Evolutionary conservation across 2,329 filamentous ascomycete species (phyloP).

Genomic region (Pseudocercospora fijiensis): DNA sequence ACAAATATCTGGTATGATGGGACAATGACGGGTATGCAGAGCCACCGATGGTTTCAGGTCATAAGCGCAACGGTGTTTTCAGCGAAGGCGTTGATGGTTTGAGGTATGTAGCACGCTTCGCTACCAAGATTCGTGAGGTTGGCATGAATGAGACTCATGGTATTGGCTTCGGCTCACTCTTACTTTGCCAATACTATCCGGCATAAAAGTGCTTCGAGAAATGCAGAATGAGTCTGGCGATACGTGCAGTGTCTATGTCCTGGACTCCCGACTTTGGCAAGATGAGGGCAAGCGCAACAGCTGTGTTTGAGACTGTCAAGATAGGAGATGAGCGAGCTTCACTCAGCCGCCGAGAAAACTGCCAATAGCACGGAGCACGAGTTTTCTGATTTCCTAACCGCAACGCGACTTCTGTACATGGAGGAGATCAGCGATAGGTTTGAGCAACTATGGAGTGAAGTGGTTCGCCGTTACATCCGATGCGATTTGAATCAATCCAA

Average conservation of each 20-base stretch:
- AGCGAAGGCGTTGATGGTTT: slow-evolving; percentile 1
- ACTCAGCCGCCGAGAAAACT: too few relatives aligned
- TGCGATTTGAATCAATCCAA: not conserved
- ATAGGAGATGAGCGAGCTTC: not conserved
- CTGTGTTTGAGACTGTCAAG: too few relatives aligned
- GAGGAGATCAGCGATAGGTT: not conserved
- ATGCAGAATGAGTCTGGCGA: too few relatives aligned
- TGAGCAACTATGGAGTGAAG: not conserved
- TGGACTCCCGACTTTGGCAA: too few relatives aligned
- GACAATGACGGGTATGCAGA: slow-evolving; percentile 10
- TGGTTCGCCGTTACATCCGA: not conserved
- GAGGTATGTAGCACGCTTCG: not conserved
- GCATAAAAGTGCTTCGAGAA: not conserved
- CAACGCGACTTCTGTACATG: not conserved
- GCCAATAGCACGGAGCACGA: not conserved
- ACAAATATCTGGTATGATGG: slow-evolving; percentile 55
- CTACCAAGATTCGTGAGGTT: not conserved
- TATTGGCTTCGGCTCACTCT: not conserved
- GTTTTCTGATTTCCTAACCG: too few relatives aligned
- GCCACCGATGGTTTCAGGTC: not conserved
- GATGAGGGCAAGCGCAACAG: too few relatives aligned
- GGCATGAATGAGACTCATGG: not conserved
- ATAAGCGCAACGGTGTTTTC: not conserved
- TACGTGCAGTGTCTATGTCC: too few relatives aligned
- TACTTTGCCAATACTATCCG: not conserved